A percentile compares a stretch with the other conserved stretches of the same genome.
phyloP scores from a whole-genome alignment of 768 basidiomycete species.

The Chalciporus chontae region DNA sequence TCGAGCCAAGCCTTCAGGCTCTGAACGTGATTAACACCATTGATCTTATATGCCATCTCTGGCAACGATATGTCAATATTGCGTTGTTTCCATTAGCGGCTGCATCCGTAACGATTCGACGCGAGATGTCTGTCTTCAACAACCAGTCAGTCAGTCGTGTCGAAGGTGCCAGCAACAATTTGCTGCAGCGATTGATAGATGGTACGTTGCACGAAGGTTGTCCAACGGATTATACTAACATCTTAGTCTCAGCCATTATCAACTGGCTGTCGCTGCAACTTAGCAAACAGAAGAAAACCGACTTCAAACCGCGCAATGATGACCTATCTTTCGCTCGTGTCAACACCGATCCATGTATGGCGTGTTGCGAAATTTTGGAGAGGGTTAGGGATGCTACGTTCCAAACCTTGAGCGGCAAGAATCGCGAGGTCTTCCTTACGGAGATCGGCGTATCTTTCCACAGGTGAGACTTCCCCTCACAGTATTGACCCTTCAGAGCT shows the following conservation, averaged over 20 bases:
- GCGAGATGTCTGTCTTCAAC: constrained; percentile 92
- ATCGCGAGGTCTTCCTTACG: constrained; percentile 85
- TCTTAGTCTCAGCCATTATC: constrained; percentile 52
- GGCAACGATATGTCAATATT: constrained; percentile 94
- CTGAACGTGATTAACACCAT: constrained; percentile 63
- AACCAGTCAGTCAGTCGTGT: constrained; percentile 81
- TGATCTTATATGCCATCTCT: constrained; percentile 90
- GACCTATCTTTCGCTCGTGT: constrained; percentile 92
- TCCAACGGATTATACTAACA: not conserved
- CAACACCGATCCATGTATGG: constrained; percentile 89
- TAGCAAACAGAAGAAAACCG: constrained; percentile 89
- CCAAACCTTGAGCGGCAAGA: constrained; percentile 85
- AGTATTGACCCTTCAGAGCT: constrained; percentile 5
- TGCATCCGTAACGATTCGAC: constrained; percentile 78
- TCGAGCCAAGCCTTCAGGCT: constrained; percentile 74
- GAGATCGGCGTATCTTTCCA: constrained; percentile 96
- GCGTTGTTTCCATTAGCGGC: constrained; percentile 86
- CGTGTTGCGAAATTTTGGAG: constrained; percentile 82
- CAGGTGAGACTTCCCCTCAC: constrained; percentile 42
- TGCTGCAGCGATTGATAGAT: constrained; percentile 81
- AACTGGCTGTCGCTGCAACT: constrained; percentile 74
- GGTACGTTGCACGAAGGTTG: constrained; percentile 42
- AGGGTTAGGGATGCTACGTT: constrained; percentile 75
- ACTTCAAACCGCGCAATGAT: constrained; percentile 96
- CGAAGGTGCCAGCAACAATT: constrained; percentile 75